Evolutionary conservation across 2,329 filamentous ascomycete species (phyloP).

Genomic region (Arthrobotrys musiformis): DNA sequence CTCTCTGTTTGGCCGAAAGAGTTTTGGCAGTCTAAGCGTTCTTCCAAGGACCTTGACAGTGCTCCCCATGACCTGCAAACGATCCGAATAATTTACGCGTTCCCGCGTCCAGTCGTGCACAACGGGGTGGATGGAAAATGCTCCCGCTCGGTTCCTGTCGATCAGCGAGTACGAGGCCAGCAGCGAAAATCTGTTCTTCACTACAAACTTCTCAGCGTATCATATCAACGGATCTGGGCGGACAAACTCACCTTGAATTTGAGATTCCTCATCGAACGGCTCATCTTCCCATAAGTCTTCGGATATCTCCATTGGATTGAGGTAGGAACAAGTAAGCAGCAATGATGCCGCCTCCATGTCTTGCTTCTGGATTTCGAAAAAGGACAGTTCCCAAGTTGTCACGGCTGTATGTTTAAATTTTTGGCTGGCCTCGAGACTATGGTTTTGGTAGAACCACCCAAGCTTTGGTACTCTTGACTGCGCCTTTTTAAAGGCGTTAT

Average conservation of each 20-base stretch:
- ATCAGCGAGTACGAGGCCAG: constrained; percentile 23
- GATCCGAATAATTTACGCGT: background rate
- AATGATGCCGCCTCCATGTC: constrained; percentile 43
- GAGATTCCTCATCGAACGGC: background rate
- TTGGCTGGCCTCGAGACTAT: too few relatives aligned
- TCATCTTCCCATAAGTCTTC: constrained; percentile 47
- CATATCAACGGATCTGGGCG: background rate
- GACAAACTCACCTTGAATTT: constrained; percentile 15
- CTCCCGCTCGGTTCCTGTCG: background rate
- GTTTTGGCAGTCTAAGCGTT: background rate
- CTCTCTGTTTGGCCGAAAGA: background rate
- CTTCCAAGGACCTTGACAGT: background rate
- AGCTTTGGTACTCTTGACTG: constrained; percentile 30
- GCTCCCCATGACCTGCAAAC: background rate
- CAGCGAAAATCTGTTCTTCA: constrained; percentile 17
- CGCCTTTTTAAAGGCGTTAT: constrained; percentile 34
- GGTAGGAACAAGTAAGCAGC: constrained; percentile 12
- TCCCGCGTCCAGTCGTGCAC: constrained; percentile 55
- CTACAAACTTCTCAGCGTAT: background rate
- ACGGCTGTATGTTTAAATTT: constrained; percentile 42
- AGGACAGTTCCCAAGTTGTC: constrained; percentile 52
- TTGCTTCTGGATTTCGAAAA: constrained; percentile 53
- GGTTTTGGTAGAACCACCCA: constrained; percentile 26
- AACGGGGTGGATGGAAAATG: constrained; percentile 48
- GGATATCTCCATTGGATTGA: constrained; percentile 35